phyloP scores from a whole-genome alignment of 768 basidiomycete species.

The Agrocybe praecox region DNA sequence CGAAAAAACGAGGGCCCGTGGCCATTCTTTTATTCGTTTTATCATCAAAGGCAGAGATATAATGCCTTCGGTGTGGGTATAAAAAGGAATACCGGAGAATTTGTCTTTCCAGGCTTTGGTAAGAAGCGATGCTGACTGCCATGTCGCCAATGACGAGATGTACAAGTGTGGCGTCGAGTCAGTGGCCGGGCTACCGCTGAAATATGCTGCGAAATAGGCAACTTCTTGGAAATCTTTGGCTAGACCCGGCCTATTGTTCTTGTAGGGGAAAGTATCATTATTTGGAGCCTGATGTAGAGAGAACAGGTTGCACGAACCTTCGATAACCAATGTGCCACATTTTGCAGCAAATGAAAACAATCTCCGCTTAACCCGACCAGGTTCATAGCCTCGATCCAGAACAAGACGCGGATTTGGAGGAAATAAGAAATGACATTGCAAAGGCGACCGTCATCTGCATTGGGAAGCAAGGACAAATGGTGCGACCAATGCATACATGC shows the following conservation, averaged over 20 bases:
- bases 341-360: constrained; percentile 20
- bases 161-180: constrained; percentile 21
- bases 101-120: constrained; percentile 10
- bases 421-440: constrained; percentile 10
- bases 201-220: constrained; percentile 19
- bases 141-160: constrained; percentile 20
- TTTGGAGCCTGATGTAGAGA: neutral
- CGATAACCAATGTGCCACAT: constrained; percentile 7
- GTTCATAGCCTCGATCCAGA: constrained; percentile 33
- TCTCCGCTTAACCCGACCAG: constrained; percentile 12
- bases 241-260: neutral
- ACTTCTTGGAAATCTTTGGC: constrained; percentile 12
- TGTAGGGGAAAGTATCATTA: neutral
- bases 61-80: neutral
- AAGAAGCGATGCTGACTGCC: constrained; percentile 2
- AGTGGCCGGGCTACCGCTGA: constrained; percentile 13
- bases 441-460: neutral
- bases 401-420: constrained; percentile 18
- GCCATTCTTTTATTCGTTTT: too few relatives aligned
- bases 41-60: neutral
- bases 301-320: neutral
- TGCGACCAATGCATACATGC: constrained; percentile 12
- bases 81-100: constrained; percentile 10
- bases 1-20: constrained; percentile 20
- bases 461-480: constrained; percentile 2